Base-by-base conservation (phyloP, 2,329 filamentous ascomycete genomes). In the Ceratocystis diversiconidia region DNA sequence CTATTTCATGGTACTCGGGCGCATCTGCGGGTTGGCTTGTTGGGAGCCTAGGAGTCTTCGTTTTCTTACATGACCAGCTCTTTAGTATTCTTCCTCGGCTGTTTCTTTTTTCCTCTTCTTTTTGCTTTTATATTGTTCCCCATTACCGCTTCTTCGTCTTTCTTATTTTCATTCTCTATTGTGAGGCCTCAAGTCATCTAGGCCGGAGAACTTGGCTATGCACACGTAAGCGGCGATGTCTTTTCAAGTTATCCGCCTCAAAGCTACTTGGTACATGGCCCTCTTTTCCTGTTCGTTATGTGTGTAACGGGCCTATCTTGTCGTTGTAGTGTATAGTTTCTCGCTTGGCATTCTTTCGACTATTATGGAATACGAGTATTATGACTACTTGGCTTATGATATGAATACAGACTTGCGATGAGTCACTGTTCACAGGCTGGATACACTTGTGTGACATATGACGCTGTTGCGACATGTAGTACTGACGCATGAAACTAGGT, bases 41-140 rank as follows among this genome's bases (percentile, higher is more conserved):
- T 57, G 52, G 52, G 52, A 57, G 52, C 52, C 52, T 57, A 32
- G 52, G 52, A 57, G 52, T 57, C 52, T 57, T 57, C 22, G 30
- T 59, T 59, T 59, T 59, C 19, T 59, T 59, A 36, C 55, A 59
- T 59, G 55, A 59, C 55, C 32, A 57, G 25, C 52, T 57, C 52
- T 57, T 57, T 57, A 57, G 52, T 57, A 57, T 57, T 57, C 52
- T 57, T 57, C 52, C 25, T 57, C 25, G 52, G 52, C 48, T 48
- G 12, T 61, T 55, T 25, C n/a, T 46, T 15, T 15, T 25, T 25
- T 52, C 17, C 1, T 28, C n/a, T 25, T 12, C 22, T 25, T 22
- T 52, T 25, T 50, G 48, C 7, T 52, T 52, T 22, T 52, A 15
- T 28, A 12, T 52, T 41, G 19, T 52, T 22, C 46, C 46, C 46